Evolutionary conservation across 2,329 filamentous ascomycete species (phyloP).

Genomic region (Tolypocladium tropicale): DNA sequence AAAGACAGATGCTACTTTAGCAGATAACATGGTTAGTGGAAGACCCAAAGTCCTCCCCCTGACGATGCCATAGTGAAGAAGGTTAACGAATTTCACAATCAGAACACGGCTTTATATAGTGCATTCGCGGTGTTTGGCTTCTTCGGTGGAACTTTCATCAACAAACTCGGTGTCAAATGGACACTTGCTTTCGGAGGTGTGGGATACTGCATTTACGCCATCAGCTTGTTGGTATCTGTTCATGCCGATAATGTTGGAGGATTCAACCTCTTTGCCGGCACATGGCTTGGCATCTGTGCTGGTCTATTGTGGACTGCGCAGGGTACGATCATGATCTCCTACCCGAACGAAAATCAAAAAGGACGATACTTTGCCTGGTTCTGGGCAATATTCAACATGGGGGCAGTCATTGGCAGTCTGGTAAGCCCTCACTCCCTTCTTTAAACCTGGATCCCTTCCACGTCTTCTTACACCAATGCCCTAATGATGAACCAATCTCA

Average conservation of each 20-base stretch:
- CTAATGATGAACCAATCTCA: too few species aligned
- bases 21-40: not conserved
- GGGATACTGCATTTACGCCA: slow-evolving; percentile 67
- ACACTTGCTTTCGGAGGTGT: slow-evolving; percentile 64
- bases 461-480: not conserved
- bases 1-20: slow-evolving; percentile 31
- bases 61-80: too few species aligned
- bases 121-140: slow-evolving; percentile 60
- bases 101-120: slow-evolving; percentile 59
- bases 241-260: slow-evolving; percentile 53
- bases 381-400: slow-evolving; percentile 92
- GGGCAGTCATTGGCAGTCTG: slow-evolving; percentile 74
- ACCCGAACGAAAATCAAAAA: slow-evolving; percentile 71
- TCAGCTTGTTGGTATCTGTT: slow-evolving; percentile 59
- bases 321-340: slow-evolving; percentile 82
- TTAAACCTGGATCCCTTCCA: not conserved
- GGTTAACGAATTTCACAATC: too few species aligned
- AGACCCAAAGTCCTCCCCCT: not conserved
- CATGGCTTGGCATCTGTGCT: slow-evolving; percentile 66
- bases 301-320: slow-evolving; percentile 76
- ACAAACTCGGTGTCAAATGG: slow-evolving; percentile 58
- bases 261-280: slow-evolving; percentile 68
- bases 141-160: slow-evolving; percentile 67
- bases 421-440: slow-evolving; percentile 18
- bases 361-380: slow-evolving; percentile 85